Evolutionary conservation across 139 green algal species (phyloP), one percentile per base, ranked within the genome.

Genomic region (Chlamydomonas asymmetrica): DNA sequence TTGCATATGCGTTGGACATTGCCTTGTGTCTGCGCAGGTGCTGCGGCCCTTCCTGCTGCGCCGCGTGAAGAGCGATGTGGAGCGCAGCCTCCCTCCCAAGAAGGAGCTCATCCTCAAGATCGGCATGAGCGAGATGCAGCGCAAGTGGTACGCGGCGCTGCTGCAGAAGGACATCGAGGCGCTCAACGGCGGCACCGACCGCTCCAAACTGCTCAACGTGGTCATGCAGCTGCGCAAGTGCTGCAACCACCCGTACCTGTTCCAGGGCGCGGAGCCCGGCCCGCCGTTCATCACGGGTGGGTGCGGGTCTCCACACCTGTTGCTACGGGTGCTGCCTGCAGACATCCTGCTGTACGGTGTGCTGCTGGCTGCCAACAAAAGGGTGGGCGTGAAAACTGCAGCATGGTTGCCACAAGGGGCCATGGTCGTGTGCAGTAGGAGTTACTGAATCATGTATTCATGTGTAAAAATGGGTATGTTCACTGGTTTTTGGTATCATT

Each of bases 71-170:
- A 89, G 80, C 32, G 97, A 99, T 71, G 97, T 99, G 80, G 97
- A 99, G 87, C 93, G 94, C 64, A 82, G 82, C 39, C 88, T 99
- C 76, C 97, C 97, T 2, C 91, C 91, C 63, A 99, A 99, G 90
- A 99, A 98, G 86, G 97, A 99, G 87, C 97, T 93, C 75, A 97
- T 99, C 82, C 85, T 99, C 32, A 98, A 98, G 86, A 97, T 98
- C 60, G 93, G 95, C 67, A 98, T 99, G 97, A 93, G 85, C 52
- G 88, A 96, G 67, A 94, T 99, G 94, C 95, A 98, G 87, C 84
- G 89, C 76, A 92, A 92, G 81, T 93, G 82, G 81, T 97, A 98
- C 77, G 90, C 92, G 2, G 88, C 88, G 22, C 89, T 99, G 80
- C 89, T 98, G 59, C 92, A 99, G 82, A 98, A 98, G 85, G 95